Evolutionary conservation across 2,329 filamentous ascomycete species (phyloP).

Genomic region (Thielaviopsis ethacetica): DNA sequence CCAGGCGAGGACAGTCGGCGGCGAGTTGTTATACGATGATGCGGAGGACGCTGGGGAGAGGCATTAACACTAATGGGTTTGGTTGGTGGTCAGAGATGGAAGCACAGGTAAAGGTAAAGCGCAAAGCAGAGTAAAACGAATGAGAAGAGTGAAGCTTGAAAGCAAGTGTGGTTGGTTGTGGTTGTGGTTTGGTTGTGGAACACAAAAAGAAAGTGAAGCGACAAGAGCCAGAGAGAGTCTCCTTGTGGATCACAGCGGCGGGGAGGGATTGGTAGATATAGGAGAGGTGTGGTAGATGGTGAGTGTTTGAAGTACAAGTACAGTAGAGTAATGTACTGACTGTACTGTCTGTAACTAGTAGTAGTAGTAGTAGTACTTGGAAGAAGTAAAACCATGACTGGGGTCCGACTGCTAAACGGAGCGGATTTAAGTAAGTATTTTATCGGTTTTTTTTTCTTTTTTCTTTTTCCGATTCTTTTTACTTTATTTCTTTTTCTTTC

Average conservation of each 20-base stretch:
- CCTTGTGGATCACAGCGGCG: background rate
- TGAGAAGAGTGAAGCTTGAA: too few relatives aligned
- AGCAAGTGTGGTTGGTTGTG: background rate
- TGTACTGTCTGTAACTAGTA: too few relatives aligned
- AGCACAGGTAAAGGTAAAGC: too few relatives aligned
- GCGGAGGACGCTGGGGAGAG: too few relatives aligned
- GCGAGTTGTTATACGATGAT: background rate
- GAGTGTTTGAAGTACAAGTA: background rate
- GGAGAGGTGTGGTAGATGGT: background rate
- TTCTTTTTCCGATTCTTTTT: background rate
- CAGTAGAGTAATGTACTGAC: too few relatives aligned
- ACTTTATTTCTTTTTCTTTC: background rate
- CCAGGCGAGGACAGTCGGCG: background rate
- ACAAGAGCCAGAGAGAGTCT: background rate
- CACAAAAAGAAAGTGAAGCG: background rate
- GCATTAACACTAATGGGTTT: too few relatives aligned
- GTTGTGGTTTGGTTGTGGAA: background rate
- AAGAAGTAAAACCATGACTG: background rate
- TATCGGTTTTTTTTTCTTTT: background rate
- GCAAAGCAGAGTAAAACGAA: too few relatives aligned
- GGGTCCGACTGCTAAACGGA: background rate
- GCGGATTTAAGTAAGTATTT: background rate
- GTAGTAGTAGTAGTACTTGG: background rate
- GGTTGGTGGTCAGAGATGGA: too few relatives aligned
- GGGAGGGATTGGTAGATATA: background rate